Evolutionary conservation across 2,329 filamentous ascomycete species (phyloP).

Genomic region (Claviceps sp.): DNA sequence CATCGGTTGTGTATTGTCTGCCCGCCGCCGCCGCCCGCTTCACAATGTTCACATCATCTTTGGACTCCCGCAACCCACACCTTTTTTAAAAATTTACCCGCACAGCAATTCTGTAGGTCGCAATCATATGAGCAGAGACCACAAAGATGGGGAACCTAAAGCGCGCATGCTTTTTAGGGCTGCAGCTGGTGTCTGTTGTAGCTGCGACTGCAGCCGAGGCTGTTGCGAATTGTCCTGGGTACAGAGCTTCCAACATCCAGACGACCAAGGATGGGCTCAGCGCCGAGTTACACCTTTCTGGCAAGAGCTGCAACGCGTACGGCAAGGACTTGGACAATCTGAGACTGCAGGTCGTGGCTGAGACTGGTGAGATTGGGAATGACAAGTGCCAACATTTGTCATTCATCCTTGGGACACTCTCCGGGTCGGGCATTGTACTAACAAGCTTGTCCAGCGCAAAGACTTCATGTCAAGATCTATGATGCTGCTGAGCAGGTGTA

Average conservation of each 20-base stretch:
- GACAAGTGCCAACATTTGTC: not conserved
- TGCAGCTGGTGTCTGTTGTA: not conserved
- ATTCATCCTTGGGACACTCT: not conserved
- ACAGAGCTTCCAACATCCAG: constrained; percentile 46
- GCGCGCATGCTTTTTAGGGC: not conserved
- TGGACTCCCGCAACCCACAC: no score
- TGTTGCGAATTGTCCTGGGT: constrained; percentile 44
- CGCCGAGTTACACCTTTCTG: constrained; percentile 56
- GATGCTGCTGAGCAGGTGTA: constrained; percentile 53
- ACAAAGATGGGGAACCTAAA: not conserved
- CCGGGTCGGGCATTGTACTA: not conserved
- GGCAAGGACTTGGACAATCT: constrained; percentile 27
- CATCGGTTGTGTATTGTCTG: no score
- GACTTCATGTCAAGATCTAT: constrained; percentile 59
- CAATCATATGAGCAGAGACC: not conserved
- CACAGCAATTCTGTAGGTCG: no score
- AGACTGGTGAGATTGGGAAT: constrained; percentile 14
- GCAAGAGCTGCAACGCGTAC: constrained; percentile 59
- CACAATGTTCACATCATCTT: no score
- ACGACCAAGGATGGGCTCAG: constrained; percentile 41
- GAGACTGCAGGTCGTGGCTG: constrained; percentile 18
- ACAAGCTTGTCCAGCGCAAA: constrained; percentile 20
- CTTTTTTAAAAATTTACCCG: no score
- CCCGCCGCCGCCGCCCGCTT: no score
- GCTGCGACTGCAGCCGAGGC: not conserved